Evolutionary conservation across 2,329 filamentous ascomycete species (phyloP), one percentile per base, ranked within the genome.

Genomic region (Penicillium oxalicum): DNA sequence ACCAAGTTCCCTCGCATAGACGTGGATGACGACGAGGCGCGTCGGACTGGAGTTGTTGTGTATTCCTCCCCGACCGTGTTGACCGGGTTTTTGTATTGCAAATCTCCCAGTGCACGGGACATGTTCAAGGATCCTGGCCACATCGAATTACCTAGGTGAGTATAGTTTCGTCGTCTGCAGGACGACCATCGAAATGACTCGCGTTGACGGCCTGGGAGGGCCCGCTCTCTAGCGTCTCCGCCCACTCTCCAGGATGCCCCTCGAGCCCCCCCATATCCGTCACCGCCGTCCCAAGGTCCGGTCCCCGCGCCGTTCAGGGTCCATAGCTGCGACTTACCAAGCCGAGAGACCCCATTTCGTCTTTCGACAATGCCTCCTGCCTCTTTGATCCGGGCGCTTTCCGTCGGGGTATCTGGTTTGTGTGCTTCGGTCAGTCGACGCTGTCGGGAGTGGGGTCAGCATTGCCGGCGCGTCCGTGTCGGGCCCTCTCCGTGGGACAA

Each of bases 71-170:
- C 47, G 5, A 56, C 39, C 2, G 46, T 60, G 45, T 66, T 67
- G 26, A 68, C 58, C 24, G 66, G 65, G 37, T 64, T 63, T 44
- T 69, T 69, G 53, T 69, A 69, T 51, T 66, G 66, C 25, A 69
- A 53, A 46, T 68, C 66, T 3, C 66, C 65, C n/a, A 68, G 45
- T 24, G 65, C 65, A 27, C 66, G 64, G 24, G 66, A 69, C 61
- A 69, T 68, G 40, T 69, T 67, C 40, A 69, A 47, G 6, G 62
- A 59, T 27, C 64, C 62, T 65, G 13, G 26, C 2, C n/a, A 7
- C 8, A 36, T 36, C 8, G 29, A 28, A 24, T 35, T 24, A 5
- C 40, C 3, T 12, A 32, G 12, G 33, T 44, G 18, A 44, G 32
- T 44, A 44, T 44, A 32, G 18, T 12, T 37, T 18, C 42, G 11